phyloP scores from a whole-genome alignment of 2,329 filamentous ascomycete species.

The Sclerotinia sclerotiorum region DNA sequence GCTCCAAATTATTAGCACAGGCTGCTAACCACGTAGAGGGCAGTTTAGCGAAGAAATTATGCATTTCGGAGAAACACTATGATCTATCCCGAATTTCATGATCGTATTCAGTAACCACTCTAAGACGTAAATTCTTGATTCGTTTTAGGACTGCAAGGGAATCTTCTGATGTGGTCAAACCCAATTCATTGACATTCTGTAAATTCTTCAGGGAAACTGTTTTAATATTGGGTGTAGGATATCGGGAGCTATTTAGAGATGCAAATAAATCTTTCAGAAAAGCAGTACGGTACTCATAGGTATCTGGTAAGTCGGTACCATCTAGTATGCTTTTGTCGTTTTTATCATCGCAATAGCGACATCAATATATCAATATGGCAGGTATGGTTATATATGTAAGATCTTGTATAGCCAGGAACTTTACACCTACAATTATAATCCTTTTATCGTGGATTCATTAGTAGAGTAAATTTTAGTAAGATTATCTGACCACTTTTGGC shows the following conservation, averaged over 20 bases:
- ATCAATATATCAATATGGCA: not conserved
- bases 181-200: conserved; percentile 19
- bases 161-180: not conserved
- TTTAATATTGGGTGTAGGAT: not conserved
- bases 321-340: not conserved
- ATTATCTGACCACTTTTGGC: not conserved
- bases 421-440: too few species aligned
- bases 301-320: conserved; percentile 20
- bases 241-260: conserved; percentile 4
- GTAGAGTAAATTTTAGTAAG: not conserved
- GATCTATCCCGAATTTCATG: not conserved
- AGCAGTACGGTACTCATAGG: conserved; percentile 9
- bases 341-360: conserved; percentile 1
- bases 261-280: conserved; percentile 15
- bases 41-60: conserved; percentile 23
- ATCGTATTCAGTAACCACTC: conserved; percentile 15
- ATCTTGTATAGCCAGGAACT: too few species aligned
- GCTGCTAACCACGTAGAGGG: conserved; percentile 23
- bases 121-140: conserved; percentile 16
- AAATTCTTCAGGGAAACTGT: conserved; percentile 24
- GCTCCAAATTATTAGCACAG: conserved; percentile 14
- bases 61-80: not conserved
- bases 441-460: too few species aligned
- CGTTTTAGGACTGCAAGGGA: conserved; percentile 4
- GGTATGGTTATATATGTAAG: too few species aligned